Conservation (phyloP, 495 filamentous ascomycete genomes). For the Daldinia decipiens region DNA sequence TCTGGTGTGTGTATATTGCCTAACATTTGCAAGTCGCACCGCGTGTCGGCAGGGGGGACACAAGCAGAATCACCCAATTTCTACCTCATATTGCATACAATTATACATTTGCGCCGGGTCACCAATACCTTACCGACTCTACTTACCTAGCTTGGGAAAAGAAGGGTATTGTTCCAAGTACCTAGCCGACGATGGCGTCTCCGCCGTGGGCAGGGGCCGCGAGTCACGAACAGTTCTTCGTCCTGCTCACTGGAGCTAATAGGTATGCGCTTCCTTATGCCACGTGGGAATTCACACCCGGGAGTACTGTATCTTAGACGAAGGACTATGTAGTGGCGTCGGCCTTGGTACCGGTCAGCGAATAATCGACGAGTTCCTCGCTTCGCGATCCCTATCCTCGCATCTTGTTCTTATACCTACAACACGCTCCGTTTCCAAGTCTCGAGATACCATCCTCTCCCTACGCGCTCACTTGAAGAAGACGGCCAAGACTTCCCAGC, state of each 20-base stretch:
- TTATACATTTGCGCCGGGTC: not conserved
- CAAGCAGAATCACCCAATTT: not conserved
- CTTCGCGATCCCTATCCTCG: constrained; percentile 67
- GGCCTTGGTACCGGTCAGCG: constrained; percentile 88
- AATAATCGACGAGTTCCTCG: constrained; percentile 90
- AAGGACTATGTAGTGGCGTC: constrained; percentile 72
- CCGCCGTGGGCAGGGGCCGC: constrained; percentile 64
- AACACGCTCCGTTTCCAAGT: constrained; percentile 70
- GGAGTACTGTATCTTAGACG: constrained; percentile 38
- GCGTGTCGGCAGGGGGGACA: not conserved
- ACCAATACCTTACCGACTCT: not conserved
- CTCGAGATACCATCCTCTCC: constrained; percentile 63
- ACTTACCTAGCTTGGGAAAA: not conserved
- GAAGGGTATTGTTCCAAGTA: not conserved
- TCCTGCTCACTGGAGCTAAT: constrained; percentile 79
- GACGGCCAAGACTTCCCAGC: constrained; percentile 51
- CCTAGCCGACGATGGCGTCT: constrained; percentile 48
- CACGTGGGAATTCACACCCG: not conserved
- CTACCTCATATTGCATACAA: not conserved
- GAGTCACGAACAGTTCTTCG: constrained; percentile 59
- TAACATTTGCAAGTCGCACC: not conserved
- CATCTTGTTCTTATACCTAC: constrained; percentile 73
- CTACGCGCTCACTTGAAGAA: constrained; percentile 64
- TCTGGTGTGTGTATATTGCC: not conserved
- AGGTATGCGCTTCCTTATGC: constrained; percentile 59